Evolutionary conservation across 2,329 filamentous ascomycete species (phyloP).

Genomic region (Clathrospora elynae): DNA sequence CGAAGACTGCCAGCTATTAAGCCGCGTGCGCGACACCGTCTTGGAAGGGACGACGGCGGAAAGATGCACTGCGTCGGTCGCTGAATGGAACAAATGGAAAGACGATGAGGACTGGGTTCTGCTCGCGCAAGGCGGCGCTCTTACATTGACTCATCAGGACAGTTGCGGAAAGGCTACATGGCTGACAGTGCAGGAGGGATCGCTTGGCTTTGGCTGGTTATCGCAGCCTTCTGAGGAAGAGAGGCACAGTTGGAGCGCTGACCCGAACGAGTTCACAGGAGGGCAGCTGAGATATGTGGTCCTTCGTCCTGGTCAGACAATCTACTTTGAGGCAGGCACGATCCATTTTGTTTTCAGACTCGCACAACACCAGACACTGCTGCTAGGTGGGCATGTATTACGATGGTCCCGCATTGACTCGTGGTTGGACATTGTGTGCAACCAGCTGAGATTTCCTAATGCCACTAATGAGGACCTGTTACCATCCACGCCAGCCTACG

Average conservation of each 20-base stretch:
- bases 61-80: slow-evolving; percentile 13
- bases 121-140: slow-evolving; percentile 20
- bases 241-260: slow-evolving; percentile 10
- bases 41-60: slow-evolving; percentile 13
- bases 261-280: slow-evolving; percentile 11
- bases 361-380: slow-evolving; percentile 12
- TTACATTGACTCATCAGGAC: slow-evolving; percentile 19
- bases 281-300: slow-evolving; percentile 17
- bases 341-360: slow-evolving; percentile 22
- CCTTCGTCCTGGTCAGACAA: slow-evolving; percentile 16
- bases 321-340: slow-evolving; percentile 21
- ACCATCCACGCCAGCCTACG: slow-evolving; percentile 12
- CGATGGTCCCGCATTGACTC: slow-evolving; percentile 18
- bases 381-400: slow-evolving; percentile 20
- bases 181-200: slow-evolving; percentile 18
- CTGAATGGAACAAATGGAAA: slow-evolving; percentile 17
- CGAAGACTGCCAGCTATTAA: slow-evolving; percentile 7
- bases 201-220: slow-evolving; percentile 19
- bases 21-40: slow-evolving; percentile 5
- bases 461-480: slow-evolving; percentile 18
- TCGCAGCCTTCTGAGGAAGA: slow-evolving; percentile 13
- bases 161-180: slow-evolving; percentile 20
- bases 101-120: slow-evolving; percentile 21
- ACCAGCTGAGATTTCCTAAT: slow-evolving; percentile 17
- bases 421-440: slow-evolving; percentile 17